Base-by-base conservation (phyloP, 208 protist genomes). In the Leishmania mexicana region DNA sequence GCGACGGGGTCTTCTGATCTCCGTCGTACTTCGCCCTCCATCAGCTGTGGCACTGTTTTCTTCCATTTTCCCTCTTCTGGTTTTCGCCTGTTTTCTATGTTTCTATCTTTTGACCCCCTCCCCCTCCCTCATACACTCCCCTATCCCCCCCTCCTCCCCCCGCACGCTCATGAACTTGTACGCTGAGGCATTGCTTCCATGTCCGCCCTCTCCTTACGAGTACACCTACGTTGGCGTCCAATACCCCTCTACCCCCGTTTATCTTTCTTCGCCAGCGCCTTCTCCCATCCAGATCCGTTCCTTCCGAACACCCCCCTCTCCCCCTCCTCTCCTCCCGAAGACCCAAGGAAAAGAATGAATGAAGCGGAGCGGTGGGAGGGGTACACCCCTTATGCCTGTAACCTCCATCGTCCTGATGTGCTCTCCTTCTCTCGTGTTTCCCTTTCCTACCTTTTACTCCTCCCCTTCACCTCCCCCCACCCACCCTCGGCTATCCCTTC, bases 231-330 rank as follows among this genome's bases (percentile, higher is more conserved):
- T 64, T 3, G 45, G 45, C 1, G 3, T 64, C 58, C 28, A 35
- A 35, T 35, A 31, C 58, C n/a, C 58, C 31, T 76, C 51, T 54
- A 54, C 65, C 73, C 67, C 51, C 31, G 31, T 65, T 47, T 38
- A 78, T 68, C n/a, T 67, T 76, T 65, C 65, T 5, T 54, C 51
- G 51, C n/a, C 51, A 21, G 67, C 8, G 11, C 51, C n/a, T 76
- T n/a, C 51, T 60, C 51, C 51, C 28, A 38, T 21, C 6, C 31
- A 40, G 57, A 64, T 67, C 35, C 65, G 6, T 17, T n/a, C 35
- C 31, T 40, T 76, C 24, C n/a, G 72, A 54, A 45, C 45, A 49
- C 45, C 45, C 45, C 45, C 45, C 45, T 49, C 45, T 49, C 10
- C 28, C 53, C 75, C 38, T 78, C 31, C 31, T 35, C 31, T 21